Percentiles rank a stretch among this genome's conserved stretches.
Evolutionary conservation across 2,329 filamentous ascomycete genomes (phyloP).

Genomic region (Paraconiothyrium brasiliense): DNA sequence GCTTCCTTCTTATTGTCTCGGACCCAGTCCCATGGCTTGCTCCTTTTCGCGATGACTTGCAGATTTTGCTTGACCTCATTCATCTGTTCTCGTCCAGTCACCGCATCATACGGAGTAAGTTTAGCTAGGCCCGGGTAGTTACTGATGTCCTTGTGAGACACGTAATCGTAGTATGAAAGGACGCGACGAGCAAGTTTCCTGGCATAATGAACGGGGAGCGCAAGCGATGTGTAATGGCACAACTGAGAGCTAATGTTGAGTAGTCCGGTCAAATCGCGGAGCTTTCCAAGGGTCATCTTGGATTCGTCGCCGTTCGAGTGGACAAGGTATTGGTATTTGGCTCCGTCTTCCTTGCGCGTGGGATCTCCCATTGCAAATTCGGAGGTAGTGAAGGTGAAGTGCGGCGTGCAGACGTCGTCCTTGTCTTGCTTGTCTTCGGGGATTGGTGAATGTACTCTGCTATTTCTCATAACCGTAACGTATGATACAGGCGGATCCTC

Average conservation of each 20-base stretch:
- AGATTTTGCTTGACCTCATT: neutral
- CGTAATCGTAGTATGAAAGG: conserved; percentile 9
- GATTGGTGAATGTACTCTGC: neutral
- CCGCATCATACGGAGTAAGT: neutral
- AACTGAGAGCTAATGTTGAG: conserved; percentile 10
- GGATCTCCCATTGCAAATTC: neutral
- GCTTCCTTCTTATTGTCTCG: neutral
- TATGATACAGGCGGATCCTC: neutral
- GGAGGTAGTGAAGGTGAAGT: neutral
- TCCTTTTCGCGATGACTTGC: neutral
- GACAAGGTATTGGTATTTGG: conserved; percentile 3
- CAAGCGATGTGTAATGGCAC: neutral
- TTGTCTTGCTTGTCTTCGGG: neutral
- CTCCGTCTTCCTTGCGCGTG: neutral
- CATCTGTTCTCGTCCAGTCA: neutral
- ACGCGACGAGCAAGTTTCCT: conserved; percentile 14
- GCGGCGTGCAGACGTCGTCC: neutral
- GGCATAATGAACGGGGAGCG: conserved; percentile 9
- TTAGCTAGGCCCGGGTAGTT: neutral
- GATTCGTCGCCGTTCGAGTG: neutral
- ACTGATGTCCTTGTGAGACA: conserved; percentile 2
- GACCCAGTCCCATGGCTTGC: neutral
- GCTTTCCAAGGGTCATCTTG: neutral
- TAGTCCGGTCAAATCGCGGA: neutral
- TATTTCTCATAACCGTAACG: neutral